Base-by-base conservation (phyloP, 1,284 basidiomycete genomes). In the Cutaneotrichosporon cavernicola region DNA sequence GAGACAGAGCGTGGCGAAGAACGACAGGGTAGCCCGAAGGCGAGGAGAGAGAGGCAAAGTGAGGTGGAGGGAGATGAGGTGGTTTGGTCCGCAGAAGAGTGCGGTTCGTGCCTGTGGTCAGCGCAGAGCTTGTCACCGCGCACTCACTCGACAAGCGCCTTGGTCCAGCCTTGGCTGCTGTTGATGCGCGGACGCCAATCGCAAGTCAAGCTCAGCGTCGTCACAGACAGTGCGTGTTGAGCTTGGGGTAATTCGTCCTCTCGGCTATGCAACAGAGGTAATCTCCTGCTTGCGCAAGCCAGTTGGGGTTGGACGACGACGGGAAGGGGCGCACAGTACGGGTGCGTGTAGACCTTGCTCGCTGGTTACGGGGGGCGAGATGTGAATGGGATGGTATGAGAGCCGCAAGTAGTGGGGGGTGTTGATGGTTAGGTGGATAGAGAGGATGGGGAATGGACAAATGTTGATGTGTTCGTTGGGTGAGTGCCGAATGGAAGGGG, bases 101-200 rank as follows among this genome's bases (percentile, higher is more conserved):
- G 47, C 6, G 7, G 22, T 31, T 31, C 9, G 49, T 26, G 30
- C 49, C 49, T 51, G 49, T 22, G 51, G 51, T 53, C 30, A 53
- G 51, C 51, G 30, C 31, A 11, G 30, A n/a, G 30, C 8, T 9
- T 32, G 51, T 53, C 49, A 53, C 30, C 51, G 18, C 30, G 31
- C 16, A 53, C 51, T 53, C 51, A 53, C 51, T 53, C 51, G 51
- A 53, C 51, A 30, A 6, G 51, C 31, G 14, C 18, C 30, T 53
- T 34, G 30, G 16, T n/a, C 11, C 51, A 30, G 51, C 51, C 49
- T 51, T 31, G 30, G 51, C 30, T 30, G 47, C 47, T 31, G 26
- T 30, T 32, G 31, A 34, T 11, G 49, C 14, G 49, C 14, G 49
- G 49, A 50, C 22, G 49, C 18, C 43, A 18, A 46, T 46, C 14